A percentile compares a stretch with the other conserved stretches of the same genome.
These are phyloP conservation scores for Microdochium nivale DNA, from an alignment of 2,329 filamentous ascomycete genomes.

Conservation along the genomic window DNA sequence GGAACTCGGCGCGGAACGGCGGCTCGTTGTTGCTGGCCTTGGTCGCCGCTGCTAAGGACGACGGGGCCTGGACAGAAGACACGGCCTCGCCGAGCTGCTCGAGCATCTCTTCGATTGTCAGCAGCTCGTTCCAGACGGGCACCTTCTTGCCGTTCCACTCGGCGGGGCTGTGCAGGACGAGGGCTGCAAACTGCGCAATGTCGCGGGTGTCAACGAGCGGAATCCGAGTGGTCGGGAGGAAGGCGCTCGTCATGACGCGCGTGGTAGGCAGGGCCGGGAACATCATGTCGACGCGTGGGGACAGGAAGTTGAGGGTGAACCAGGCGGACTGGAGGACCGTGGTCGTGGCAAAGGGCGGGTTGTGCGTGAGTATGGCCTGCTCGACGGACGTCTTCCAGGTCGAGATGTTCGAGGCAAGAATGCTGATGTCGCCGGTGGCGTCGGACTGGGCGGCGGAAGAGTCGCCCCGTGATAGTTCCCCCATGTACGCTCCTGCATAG, in stretches of 20 bases:
- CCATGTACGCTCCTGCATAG: neutral
- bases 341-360: neutral
- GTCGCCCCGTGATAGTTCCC: no score
- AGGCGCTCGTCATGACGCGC: conserved; percentile 27
- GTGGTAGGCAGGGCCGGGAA: conserved; percentile 28
- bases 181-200: conserved; percentile 33
- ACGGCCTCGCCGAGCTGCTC: neutral
- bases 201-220: conserved; percentile 36
- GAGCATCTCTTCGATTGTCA: neutral
- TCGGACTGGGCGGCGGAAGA: neutral
- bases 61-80: neutral
- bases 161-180: conserved; percentile 1
- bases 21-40: neutral
- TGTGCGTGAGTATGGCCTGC: no score
- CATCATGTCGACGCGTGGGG: conserved; percentile 11
- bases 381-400: no score
- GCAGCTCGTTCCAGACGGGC: conserved; percentile 3
- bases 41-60: no score
- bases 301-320: neutral
- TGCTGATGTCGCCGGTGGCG: neutral
- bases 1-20: conserved; percentile 1
- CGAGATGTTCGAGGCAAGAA: no score
- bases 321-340: neutral
- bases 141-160: conserved; percentile 5
- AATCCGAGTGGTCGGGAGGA: conserved; percentile 24